A percentile compares a stretch with the other conserved stretches of the same genome.
Evolutionary conservation across 1,284 basidiomycete species (phyloP).

Genomic region (Tremellales sp.): DNA sequence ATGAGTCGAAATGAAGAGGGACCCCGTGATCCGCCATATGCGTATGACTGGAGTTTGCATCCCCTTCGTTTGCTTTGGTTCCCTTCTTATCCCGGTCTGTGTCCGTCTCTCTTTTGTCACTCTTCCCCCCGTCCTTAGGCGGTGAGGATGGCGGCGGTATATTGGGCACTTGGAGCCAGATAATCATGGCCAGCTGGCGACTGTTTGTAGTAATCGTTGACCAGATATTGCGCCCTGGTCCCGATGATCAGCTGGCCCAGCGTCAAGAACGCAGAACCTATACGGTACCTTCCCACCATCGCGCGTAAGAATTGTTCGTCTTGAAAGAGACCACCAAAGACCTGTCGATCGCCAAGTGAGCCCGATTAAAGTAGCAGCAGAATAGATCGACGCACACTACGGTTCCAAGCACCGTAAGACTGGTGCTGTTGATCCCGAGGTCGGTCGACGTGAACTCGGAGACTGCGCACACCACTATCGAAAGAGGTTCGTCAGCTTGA

Average conservation of each 20-base stretch:
- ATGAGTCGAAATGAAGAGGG: too few relatives aligned
- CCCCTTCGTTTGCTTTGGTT: too few relatives aligned
- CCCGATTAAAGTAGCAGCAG: neutral
- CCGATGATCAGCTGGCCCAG: neutral
- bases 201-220: conserved; percentile 25
- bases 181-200: conserved; percentile 30
- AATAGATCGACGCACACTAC: conserved; percentile 24
- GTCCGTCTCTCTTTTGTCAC: too few relatives aligned
- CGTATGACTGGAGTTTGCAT: too few relatives aligned
- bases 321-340: conserved; percentile 36
- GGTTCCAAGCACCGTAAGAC: conserved; percentile 30
- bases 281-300: conserved; percentile 35
- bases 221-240: conserved; percentile 29
- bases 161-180: conserved; percentile 27
- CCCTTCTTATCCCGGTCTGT: too few relatives aligned
- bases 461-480: conserved; percentile 29
- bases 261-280: neutral
- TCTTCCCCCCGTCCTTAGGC: neutral
- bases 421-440: conserved; percentile 26
- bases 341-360: conserved; percentile 10
- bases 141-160: neutral
- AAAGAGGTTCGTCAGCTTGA: neutral
- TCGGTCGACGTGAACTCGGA: conserved; percentile 19
- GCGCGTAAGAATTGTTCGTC: conserved; percentile 31
- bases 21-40: too few relatives aligned